Percentiles rank a stretch among this genome's conserved stretches.
Evolutionary conservation across 148 eudicot genomes (phyloP).

Genomic region (Bassia scoparia): DNA sequence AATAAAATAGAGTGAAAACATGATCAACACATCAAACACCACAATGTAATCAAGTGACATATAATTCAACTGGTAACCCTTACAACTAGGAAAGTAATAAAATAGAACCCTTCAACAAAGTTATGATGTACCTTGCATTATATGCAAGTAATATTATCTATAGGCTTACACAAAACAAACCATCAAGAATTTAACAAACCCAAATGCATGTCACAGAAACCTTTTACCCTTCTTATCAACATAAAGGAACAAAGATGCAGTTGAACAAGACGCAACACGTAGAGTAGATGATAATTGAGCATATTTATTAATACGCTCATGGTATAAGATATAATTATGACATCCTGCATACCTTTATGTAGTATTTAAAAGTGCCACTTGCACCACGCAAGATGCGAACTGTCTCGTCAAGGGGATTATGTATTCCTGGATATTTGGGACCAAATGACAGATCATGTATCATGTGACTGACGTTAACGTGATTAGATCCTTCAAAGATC

Average conservation of each 20-base stretch:
- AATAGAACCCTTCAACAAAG: not conserved
- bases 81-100: too few relatives aligned
- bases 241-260: not conserved
- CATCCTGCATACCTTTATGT: constrained; percentile 63
- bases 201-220: not conserved
- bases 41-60: not conserved
- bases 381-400: constrained; percentile 62
- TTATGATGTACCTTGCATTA: not conserved
- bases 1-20: too few relatives aligned
- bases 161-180: not conserved
- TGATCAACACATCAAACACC: too few relatives aligned
- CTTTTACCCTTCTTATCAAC: not conserved
- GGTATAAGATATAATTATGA: too few relatives aligned
- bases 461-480: constrained; percentile 92
- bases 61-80: not conserved
- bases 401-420: constrained; percentile 92
- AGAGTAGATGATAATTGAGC: not conserved
- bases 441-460: constrained; percentile 97
- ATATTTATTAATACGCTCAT: not conserved
- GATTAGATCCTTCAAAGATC: constrained; percentile 89
- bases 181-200: not conserved
- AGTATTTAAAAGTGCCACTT: constrained; percentile 95
- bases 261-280: not conserved
- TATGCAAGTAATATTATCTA: too few relatives aligned
- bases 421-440: constrained; percentile 91